A percentile compares a stretch with the other conserved stretches of the same genome.
These are phyloP conservation scores for Eucalyptus victrix DNA, from an alignment of 345 rosid species.

Conservation along the genomic window DNA sequence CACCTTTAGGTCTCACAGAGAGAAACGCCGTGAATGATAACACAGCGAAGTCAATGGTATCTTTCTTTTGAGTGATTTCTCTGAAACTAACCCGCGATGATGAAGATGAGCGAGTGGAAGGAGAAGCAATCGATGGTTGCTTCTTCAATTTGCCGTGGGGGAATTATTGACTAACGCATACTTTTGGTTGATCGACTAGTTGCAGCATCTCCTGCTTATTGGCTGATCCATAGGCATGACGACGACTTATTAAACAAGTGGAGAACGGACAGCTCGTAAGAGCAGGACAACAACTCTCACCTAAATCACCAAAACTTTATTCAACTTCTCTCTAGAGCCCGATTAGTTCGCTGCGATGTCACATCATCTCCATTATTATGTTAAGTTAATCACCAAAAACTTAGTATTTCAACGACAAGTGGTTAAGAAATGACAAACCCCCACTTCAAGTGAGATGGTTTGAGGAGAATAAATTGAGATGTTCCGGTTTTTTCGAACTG, in stretches of 20 bases:
- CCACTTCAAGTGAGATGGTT: neutral
- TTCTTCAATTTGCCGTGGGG: neutral
- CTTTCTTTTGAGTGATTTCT: neutral
- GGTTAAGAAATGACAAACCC: neutral
- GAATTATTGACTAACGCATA: neutral
- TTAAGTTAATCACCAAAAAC: neutral
- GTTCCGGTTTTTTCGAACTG: neutral
- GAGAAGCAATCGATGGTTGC: neutral
- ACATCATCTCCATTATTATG: neutral
- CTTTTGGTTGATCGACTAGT: neutral
- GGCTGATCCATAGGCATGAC: neutral
- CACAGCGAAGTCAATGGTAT: neutral
- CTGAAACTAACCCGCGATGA: neutral
- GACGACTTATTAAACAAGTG: neutral
- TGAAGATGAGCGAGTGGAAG: neutral
- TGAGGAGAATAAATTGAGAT: neutral
- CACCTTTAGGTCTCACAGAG: neutral
- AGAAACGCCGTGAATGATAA: neutral
- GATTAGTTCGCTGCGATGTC: neutral
- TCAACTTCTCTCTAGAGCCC: neutral
- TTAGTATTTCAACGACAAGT: neutral
- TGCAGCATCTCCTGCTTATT: neutral
- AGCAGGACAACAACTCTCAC: conserved; percentile 1
- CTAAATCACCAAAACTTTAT: neutral
- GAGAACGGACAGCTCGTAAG: neutral